Evolutionary conservation across 805 yeast species (phyloP), one percentile per base, ranked within the genome.

Genomic region (Candida sakaeoensis): DNA sequence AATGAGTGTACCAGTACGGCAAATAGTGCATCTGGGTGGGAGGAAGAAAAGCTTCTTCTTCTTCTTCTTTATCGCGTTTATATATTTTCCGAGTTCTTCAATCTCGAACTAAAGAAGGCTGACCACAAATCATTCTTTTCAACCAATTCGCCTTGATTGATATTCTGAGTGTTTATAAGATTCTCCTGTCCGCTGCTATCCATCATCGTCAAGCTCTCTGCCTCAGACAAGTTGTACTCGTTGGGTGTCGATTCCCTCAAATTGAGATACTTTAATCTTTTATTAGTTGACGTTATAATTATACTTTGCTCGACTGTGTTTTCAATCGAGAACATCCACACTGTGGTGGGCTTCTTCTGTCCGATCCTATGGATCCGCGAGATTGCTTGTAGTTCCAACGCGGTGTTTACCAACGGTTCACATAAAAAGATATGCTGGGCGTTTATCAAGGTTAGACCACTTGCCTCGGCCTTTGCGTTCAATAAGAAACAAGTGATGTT

Each of bases 331-430:
- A 91, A 89, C 77, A 85, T 82, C 96, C 98, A 93, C 1, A 91
- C 95, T 1, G 81, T 83, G 0, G 99, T 93, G 12, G 77, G 79
- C 32, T 72, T 67, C 2, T 71, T 74, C 59, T 93, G 99, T 0
- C 99, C 99, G 54, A 91, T 90, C 46, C 99, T 68, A 55, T 91
- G 96, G 31, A 93, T 80, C 46, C 99, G 74, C 36, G 95, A 86
- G 39, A 90, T 84, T 0, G 98, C 97, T 57, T 91, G 99, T 12
- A 87, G 57, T 51, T 93, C 98, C 35, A 89, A 69, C 2, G 95
- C 83, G 1, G 90, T 79, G 52, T 89, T 89, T 12, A 93, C 82
- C 42, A 93, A 69, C 1, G 99, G 98, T 61, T 93, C 99, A 58
- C 97, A 85, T 4, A 93, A 58, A 45, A 90, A 83, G 0, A 93